Evolutionary conservation across 2,329 filamentous ascomycete genomes (phyloP).

Genomic region (Diaporthe velutina): DNA sequence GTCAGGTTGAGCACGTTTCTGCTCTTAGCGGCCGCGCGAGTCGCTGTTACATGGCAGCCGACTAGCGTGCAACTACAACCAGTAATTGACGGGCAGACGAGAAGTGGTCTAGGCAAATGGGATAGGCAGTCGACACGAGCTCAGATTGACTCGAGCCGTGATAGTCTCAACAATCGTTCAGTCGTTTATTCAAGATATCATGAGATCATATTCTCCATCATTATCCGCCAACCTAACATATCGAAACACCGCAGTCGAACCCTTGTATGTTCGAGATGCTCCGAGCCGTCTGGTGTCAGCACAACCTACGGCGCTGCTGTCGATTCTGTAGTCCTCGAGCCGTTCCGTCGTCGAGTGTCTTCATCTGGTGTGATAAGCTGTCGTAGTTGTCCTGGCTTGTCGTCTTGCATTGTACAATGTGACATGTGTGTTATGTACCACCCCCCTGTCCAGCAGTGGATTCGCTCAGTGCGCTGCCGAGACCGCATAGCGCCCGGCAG

Average conservation of each 20-base stretch:
- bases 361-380: background rate
- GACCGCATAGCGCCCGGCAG: constrained; percentile 77
- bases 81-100: background rate
- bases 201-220: background rate
- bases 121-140: background rate
- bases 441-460: constrained; percentile 23
- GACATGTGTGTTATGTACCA: constrained; percentile 12
- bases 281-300: background rate
- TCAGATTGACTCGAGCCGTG: background rate
- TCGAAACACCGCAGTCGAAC: background rate
- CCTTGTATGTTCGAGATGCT: background rate
- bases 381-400: too few relatives aligned
- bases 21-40: constrained; percentile 1
- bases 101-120: background rate
- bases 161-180: background rate
- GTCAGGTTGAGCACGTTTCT: constrained; percentile 22
- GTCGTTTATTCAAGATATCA: background rate
- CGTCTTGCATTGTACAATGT: constrained; percentile 20
- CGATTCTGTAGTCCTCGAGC: constrained; percentile 14
- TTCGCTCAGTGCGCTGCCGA: constrained; percentile 60
- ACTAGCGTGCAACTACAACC: background rate
- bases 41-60: background rate
- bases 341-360: background rate
- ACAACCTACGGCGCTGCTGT: background rate
- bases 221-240: background rate